A percentile compares a stretch with the other conserved stretches of the same genome.
These are phyloP conservation scores for Ambrosia trifida DNA, from an alignment of 129 eudicot species.

Conservation along the genomic window DNA sequence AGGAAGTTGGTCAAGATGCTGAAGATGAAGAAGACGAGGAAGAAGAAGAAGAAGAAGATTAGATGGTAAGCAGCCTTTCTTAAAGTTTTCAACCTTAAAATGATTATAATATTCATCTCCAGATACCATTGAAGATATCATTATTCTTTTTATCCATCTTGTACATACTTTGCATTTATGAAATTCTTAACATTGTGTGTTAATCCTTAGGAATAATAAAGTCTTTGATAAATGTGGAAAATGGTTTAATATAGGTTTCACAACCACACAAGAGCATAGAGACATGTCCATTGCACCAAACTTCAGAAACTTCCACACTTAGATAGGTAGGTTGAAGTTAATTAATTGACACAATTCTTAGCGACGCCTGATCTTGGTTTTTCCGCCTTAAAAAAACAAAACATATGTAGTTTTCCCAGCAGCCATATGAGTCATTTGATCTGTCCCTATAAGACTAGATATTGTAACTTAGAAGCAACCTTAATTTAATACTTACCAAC, in stretches of 20 bases:
- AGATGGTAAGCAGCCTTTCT: slow-evolving; percentile 27
- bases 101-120: neutral
- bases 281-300: slow-evolving; percentile 21
- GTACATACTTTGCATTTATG: slow-evolving; percentile 1
- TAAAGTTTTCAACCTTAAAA: neutral
- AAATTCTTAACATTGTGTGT: slow-evolving; percentile 8
- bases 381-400: neutral
- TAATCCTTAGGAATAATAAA: slow-evolving; percentile 19
- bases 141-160: neutral
- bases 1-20: slow-evolving; percentile 77
- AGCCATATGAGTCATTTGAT: slow-evolving; percentile 18
- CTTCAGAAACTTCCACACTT: slow-evolving; percentile 24
- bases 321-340: slow-evolving; percentile 13
- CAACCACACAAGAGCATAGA: slow-evolving; percentile 1
- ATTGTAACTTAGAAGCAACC: neutral
- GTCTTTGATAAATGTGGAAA: slow-evolving; percentile 4
- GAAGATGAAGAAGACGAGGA: slow-evolving; percentile 66
- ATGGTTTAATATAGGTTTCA: slow-evolving; percentile 26
- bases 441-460: neutral
- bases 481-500: neutral
- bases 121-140: slow-evolving; percentile 23
- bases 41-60: slow-evolving; percentile 64
- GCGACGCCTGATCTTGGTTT: slow-evolving; percentile 1
- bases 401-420: slow-evolving; percentile 14
- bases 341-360: neutral